Conservation (phyloP, 352 stramenopile genomes). For the Phytophthora podocarpi region DNA sequence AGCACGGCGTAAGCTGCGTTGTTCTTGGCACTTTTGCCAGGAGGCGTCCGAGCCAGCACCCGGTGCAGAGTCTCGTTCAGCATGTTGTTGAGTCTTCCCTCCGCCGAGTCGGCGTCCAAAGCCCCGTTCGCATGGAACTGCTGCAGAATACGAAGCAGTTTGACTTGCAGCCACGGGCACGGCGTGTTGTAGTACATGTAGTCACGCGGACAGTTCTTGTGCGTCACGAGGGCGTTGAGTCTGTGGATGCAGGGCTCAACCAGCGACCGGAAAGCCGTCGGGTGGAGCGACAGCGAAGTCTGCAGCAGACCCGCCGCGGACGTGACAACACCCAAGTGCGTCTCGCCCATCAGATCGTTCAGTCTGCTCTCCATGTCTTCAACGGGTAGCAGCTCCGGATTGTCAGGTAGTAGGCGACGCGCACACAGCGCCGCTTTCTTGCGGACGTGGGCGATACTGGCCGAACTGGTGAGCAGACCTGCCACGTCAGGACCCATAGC, state of each 20-base stretch:
- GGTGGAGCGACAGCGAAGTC: slow-evolving; percentile 90
- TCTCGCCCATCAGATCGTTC: slow-evolving; percentile 89
- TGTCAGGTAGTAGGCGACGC: slow-evolving; percentile 92
- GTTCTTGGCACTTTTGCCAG: slow-evolving; percentile 89
- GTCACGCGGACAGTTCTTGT: slow-evolving; percentile 92
- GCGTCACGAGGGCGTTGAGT: slow-evolving; percentile 92
- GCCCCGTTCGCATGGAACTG: slow-evolving; percentile 77
- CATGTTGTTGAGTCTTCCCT: slow-evolving; percentile 49
- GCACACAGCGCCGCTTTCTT: slow-evolving; percentile 98
- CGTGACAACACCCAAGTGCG: slow-evolving; percentile 94
- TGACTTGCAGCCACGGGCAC: slow-evolving; percentile 96
- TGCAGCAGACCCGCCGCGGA: slow-evolving; percentile 92
- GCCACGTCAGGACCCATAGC: slow-evolving; percentile 94
- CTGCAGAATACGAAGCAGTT: slow-evolving; percentile 93
- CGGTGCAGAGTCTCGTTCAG: slow-evolving; percentile 93
- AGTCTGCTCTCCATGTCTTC: slow-evolving; percentile 74
- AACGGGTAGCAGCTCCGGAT: slow-evolving; percentile 91
- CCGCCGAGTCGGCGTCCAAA: slow-evolving; percentile 50
- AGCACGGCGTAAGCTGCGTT: slow-evolving; percentile 97
- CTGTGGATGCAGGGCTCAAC: slow-evolving; percentile 94
- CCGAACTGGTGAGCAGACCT: slow-evolving; percentile 90
- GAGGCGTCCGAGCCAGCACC: slow-evolving; percentile 92
- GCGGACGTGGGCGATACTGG: slow-evolving; percentile 93
- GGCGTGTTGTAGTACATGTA: slow-evolving; percentile 99
- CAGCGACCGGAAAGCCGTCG: slow-evolving; percentile 89